These are phyloP conservation scores for Alloteropsis semialata DNA, from an alignment of 176 grass and related monocot species.

Conservation along the genomic window DNA sequence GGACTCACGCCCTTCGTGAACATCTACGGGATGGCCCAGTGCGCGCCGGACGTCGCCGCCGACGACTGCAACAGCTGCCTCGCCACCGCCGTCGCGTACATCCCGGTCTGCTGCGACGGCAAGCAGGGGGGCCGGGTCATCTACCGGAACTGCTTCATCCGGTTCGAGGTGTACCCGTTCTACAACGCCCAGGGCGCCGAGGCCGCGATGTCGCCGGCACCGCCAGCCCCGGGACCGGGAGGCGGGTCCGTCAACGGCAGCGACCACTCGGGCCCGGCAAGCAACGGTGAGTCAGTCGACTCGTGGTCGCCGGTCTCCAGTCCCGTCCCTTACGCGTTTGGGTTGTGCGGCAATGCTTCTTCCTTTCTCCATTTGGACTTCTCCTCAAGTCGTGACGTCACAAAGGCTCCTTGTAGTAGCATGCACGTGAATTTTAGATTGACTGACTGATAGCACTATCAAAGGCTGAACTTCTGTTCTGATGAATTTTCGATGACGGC, in stretches of 20 bases:
- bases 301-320: background rate
- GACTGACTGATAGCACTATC: too few relatives aligned
- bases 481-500: too few relatives aligned
- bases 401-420: too few relatives aligned
- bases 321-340: background rate
- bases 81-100: rapidly evolving
- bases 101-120: background rate
- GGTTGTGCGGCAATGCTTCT: too few relatives aligned
- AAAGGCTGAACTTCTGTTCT: too few relatives aligned
- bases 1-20: background rate
- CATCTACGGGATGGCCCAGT: conserved; percentile 50
- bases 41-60: conserved; percentile 47
- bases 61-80: conserved; percentile 47
- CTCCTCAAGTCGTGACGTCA: too few relatives aligned
- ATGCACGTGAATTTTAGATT: too few relatives aligned
- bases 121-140: background rate
- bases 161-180: conserved; percentile 37
- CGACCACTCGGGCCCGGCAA: background rate
- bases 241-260: background rate
- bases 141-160: conserved; percentile 28
- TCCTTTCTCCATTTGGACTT: too few relatives aligned
- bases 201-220: conserved; percentile 23
- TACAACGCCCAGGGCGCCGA: conserved; percentile 24
- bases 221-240: background rate
- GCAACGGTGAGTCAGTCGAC: conserved; percentile 21